Evolutionary conservation across 176 grass and related monocot species (phyloP), one percentile per base, ranked within the genome.

Genomic region (Aegilops longissima): DNA sequence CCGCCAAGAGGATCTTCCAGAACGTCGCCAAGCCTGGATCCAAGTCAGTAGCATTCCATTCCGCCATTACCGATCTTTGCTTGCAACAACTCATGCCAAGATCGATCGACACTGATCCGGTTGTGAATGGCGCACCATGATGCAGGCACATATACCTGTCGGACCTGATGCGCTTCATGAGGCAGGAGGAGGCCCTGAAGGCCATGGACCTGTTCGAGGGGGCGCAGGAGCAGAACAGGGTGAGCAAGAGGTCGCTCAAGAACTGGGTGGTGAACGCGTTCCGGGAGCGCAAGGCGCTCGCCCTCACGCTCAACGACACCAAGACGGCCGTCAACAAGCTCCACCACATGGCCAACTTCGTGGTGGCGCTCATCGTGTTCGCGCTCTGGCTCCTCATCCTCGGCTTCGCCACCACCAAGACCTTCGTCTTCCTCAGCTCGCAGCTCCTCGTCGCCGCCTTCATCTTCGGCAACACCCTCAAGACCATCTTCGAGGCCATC

Each of bases 251-350:
- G 67, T 76, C 95, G 11, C 92, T 97, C 81, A 97, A 93, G 90
- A 97, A 95, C 47, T 97, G 93, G 95, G 87, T 86, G 85, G 95
- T 97, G 38, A 96, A 85, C 83, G 96, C 93, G 16, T 98, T 96
- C 80, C 89, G 90, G 89, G 92, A 98, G 76, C 92, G 96, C 58
- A 98, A 95, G 31, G 96, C 93, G 11, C 92, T 98, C 14, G 92
- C 96, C n/a, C 85, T 98, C n/a, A 98, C 93, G 36, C 96, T 98
- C 65, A 98, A 98, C 70, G 96, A 98, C 83, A 98, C 96, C 7
- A 98, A 98, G 87, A 98, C 93, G 21, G 93, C 93, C 5, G 93
- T 98, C 42, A 98, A 94, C 84, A 98, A 96, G 76, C 96, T 98
- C 27, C 90, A 98, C 88, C 96, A 94, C 35, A 94, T 98, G 94